Evolutionary conservation across 2,329 filamentous ascomycete species (phyloP).

Genomic region (Pseudomassariella vexata): DNA sequence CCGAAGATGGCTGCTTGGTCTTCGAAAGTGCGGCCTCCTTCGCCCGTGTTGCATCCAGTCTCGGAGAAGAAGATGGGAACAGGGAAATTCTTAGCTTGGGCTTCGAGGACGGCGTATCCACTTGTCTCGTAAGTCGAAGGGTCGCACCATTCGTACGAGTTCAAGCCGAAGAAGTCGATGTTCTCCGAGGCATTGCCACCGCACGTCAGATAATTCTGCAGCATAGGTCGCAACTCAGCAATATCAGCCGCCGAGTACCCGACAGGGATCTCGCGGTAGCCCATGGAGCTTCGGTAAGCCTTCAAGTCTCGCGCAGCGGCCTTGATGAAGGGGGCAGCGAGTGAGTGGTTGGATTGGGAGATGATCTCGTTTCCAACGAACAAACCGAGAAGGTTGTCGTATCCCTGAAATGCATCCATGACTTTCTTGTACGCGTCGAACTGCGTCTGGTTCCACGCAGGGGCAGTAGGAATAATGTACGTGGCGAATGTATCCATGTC

Average conservation of each 20-base stretch:
- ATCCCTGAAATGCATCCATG: conserved; percentile 71
- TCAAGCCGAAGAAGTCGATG: conserved; percentile 79
- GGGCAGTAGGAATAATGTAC: conserved; percentile 60
- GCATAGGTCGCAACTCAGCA: conserved; percentile 55
- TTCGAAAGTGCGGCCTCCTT: conserved; percentile 55
- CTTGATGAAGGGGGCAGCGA: conserved; percentile 76
- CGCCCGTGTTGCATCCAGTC: conserved; percentile 74
- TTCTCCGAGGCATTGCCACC: conserved; percentile 62
- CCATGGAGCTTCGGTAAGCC: conserved; percentile 67
- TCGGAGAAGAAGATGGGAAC: conserved; percentile 90
- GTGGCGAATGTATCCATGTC: conserved; percentile 74
- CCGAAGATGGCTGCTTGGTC: conserved; percentile 77
- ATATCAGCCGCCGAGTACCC: conserved; percentile 89
- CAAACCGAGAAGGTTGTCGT: conserved; percentile 76
- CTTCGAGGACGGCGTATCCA: conserved; percentile 65
- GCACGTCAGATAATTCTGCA: conserved; percentile 72
- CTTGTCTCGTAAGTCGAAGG: conserved; percentile 51
- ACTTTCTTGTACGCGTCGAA: conserved; percentile 62
- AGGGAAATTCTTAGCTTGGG: conserved; percentile 62
- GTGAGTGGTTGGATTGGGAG: conserved; percentile 50
- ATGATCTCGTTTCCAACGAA: conserved; percentile 89
- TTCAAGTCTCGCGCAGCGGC: conserved; percentile 78
- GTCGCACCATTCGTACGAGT: conserved; percentile 80
- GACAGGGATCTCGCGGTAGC: conserved; percentile 75
- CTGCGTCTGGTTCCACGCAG: conserved; percentile 76